Conservation (phyloP, 176 grass and related monocot genomes). For the Stipa capillata region DNA sequence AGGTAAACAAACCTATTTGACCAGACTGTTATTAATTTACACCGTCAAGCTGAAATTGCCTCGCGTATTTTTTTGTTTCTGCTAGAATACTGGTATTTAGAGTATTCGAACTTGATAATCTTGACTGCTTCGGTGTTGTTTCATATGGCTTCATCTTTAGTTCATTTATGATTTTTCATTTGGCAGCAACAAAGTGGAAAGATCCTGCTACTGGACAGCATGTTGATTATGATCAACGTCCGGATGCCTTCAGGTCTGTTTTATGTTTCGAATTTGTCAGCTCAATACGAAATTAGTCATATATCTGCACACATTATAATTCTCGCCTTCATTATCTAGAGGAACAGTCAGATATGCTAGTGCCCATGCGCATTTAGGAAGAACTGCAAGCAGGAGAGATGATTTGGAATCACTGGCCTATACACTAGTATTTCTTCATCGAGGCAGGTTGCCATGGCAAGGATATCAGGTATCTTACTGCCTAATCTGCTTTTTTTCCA, state of each 20-base stretch:
- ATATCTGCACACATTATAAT: background rate
- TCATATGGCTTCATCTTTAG: background rate
- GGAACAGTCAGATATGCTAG: slow-evolving; percentile 90
- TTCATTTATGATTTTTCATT: slow-evolving; percentile 12
- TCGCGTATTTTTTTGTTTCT: background rate
- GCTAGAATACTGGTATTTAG: background rate
- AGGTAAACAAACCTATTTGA: slow-evolving; percentile 31
- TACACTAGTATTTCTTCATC: slow-evolving; percentile 85
- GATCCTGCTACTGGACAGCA: slow-evolving; percentile 51
- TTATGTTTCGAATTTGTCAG: background rate
- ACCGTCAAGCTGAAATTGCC: background rate
- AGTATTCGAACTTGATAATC: background rate
- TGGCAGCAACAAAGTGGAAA: slow-evolving; percentile 77
- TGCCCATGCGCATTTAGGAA: slow-evolving; percentile 86
- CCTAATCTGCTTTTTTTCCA: background rate
- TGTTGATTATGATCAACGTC: slow-evolving; percentile 80
- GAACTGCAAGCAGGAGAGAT: slow-evolving; percentile 86
- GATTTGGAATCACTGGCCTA: slow-evolving; percentile 87
- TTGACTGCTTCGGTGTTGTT: slow-evolving; percentile 11
- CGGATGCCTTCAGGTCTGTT: slow-evolving; percentile 74
- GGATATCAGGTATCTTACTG: slow-evolving; percentile 65
- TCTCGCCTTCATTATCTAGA: slow-evolving; percentile 30
- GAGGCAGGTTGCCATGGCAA: slow-evolving; percentile 85
- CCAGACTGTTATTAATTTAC: background rate
- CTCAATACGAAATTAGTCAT: background rate